Evolutionary conservation across 2,329 filamentous ascomycete species (phyloP), one percentile per base, ranked within the genome.

Genomic region (Trichoderma gracile): DNA sequence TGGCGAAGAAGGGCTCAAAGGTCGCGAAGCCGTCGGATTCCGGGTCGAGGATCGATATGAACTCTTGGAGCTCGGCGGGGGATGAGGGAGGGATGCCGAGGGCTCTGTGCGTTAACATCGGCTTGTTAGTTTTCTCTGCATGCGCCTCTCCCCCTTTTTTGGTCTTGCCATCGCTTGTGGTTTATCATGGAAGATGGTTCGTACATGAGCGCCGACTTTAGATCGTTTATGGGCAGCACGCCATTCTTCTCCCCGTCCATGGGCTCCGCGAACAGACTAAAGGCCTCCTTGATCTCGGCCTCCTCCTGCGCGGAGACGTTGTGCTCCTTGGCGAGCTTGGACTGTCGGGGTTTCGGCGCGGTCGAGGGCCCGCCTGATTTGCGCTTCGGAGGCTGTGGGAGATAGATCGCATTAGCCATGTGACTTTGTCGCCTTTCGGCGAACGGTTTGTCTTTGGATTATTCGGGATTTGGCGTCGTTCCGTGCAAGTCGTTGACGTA

Each of bases 291-390:
- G 73, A 99, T 97, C 78, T 97, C 93, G 70, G 85, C 84, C 78
- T 98, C 94, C 78, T 97, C 90, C 68, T 89, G 86, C 46, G 88
- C 89, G 15, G 87, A 89, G 73, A 98, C 87, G 76, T 93, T 89
- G 83, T 97, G 88, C 74, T 97, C 92, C 78, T 93, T 94, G 33
- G 94, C 94, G 71, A 97, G 91, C 76, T 93, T 96, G 65, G 93
- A 96, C 72, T 87, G 87, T 67, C 90, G 89, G 58, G 72, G 68
- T 73, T 74, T 79, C 62, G 75, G 69, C 69, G 33, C 10, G 64
- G 21, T 72, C 64, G 57, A 67, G 50, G 73, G 64, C 59, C 75
- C 73, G 53, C 75, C 67, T 21, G 77, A 70, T 71, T 82, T 84
- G 71, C 83, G 82, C 75, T 83, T 84, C n/a, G 83, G 79, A 68